Conservation (phyloP, 73 alveolate genomes). For the Paramecium caudatum region DNA sequence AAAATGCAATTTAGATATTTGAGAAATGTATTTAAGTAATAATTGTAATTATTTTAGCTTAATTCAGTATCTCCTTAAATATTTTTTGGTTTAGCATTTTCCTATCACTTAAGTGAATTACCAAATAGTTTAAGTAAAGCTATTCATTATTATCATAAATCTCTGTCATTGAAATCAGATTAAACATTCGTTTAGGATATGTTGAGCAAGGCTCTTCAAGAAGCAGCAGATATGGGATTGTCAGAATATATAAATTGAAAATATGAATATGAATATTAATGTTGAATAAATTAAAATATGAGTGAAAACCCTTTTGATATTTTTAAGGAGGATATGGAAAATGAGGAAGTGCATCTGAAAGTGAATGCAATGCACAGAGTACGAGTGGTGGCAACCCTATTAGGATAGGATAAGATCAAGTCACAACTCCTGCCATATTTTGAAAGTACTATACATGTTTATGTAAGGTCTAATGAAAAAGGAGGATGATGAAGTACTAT, state of each 20-base stretch:
- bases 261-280: slow-evolving; percentile 11
- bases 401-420: slow-evolving; percentile 88
- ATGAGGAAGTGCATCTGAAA: slow-evolving; percentile 95
- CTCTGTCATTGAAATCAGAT: slow-evolving; percentile 92
- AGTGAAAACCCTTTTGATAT: slow-evolving; percentile 89
- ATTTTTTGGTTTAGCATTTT: slow-evolving; percentile 90
- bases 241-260: slow-evolving; percentile 47
- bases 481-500: slow-evolving; percentile 98
- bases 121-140: slow-evolving; percentile 84
- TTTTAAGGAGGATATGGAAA: slow-evolving; percentile 95
- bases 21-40: slow-evolving; percentile 79
- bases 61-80: slow-evolving; percentile 92
- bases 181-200: slow-evolving; percentile 91
- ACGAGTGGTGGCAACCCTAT: slow-evolving; percentile 87
- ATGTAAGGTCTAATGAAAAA: slow-evolving; percentile 73
- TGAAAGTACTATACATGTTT: slow-evolving; percentile 75
- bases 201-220: slow-evolving; percentile 92
- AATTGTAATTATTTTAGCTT: slow-evolving; percentile 83
- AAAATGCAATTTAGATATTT: slow-evolving; percentile 75
- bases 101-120: slow-evolving; percentile 86
- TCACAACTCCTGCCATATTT: slow-evolving; percentile 90
- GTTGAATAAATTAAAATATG: not conserved
- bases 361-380: slow-evolving; percentile 98
- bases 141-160: slow-evolving; percentile 94
- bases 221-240: slow-evolving; percentile 76